These are phyloP conservation scores for Asparagopsis taxiformis DNA, from an alignment of 31 red algal genomes.

Conservation along the genomic window DNA sequence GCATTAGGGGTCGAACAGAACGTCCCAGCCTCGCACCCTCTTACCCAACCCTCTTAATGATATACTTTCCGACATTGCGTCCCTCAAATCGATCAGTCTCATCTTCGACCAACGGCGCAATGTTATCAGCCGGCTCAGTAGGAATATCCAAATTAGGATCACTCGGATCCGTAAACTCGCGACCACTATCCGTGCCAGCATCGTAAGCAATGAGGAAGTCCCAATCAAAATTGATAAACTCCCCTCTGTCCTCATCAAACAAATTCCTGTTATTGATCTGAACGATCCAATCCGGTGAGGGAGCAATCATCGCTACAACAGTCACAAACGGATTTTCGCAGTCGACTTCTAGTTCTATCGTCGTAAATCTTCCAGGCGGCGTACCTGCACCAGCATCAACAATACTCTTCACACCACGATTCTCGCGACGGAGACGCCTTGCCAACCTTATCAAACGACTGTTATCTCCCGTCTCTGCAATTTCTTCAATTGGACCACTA, in stretches of 20 bases:
- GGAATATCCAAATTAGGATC: constrained; percentile 49
- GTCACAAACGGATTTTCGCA: constrained; percentile 45
- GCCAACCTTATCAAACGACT: constrained; percentile 10
- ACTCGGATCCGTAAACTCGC: constrained; percentile 47
- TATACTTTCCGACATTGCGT: constrained; percentile 24
- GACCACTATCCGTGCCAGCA: constrained; percentile 44
- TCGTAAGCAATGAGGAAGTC: constrained; percentile 59
- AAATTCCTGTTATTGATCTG: too few relatives aligned
- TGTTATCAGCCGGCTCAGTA: constrained; percentile 40
- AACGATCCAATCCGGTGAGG: too few relatives aligned
- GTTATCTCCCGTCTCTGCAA: constrained; percentile 58
- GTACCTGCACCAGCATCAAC: constrained; percentile 23
- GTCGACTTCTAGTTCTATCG: constrained; percentile 36
- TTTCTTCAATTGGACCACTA: constrained; percentile 14
- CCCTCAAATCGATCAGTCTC: constrained; percentile 47
- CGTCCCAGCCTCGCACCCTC: too few relatives aligned
- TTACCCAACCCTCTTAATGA: constrained; percentile 31
- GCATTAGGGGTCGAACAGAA: too few relatives aligned
- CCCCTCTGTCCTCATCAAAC: background rate
- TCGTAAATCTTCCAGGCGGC: constrained; percentile 12
- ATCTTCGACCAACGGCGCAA: constrained; percentile 61
- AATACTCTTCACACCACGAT: constrained; percentile 11
- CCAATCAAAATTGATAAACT: background rate
- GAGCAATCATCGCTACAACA: constrained; percentile 53
- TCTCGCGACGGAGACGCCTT: background rate